A percentile compares a stretch with the other conserved stretches of the same genome.
phyloP scores from a whole-genome alignment of 352 stramenopile species.

The Phytophthora kernoviae region DNA sequence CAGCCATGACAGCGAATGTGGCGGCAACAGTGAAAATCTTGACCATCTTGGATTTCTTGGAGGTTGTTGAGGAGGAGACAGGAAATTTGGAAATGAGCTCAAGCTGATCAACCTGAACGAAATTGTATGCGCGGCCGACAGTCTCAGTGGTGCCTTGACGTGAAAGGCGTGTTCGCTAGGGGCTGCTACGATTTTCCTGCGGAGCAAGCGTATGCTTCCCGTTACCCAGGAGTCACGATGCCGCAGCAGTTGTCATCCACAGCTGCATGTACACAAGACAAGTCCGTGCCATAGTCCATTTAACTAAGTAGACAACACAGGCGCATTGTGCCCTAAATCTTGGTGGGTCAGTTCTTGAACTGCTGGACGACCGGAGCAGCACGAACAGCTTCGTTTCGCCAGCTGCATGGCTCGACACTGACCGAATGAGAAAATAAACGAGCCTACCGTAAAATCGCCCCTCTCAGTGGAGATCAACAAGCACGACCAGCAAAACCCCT shows the following conservation, averaged over 20 bases:
- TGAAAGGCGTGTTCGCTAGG: too few species aligned
- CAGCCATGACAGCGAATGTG: neutral
- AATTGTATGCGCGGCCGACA: neutral
- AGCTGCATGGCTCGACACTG: neutral
- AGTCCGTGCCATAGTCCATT: constrained; percentile 5
- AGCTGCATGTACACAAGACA: neutral
- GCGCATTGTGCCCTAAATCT: constrained; percentile 1
- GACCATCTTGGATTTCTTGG: constrained; percentile 19
- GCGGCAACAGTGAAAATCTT: constrained; percentile 15
- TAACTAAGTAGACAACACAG: constrained; percentile 1
- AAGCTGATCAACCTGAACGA: neutral
- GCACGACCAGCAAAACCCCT: too few species aligned
- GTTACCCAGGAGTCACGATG: constrained; percentile 1
- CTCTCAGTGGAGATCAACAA: too few species aligned
- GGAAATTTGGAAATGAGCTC: constrained; percentile 14
- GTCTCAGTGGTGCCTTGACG: neutral
- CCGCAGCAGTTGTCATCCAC: constrained; percentile 1
- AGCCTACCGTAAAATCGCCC: too few species aligned
- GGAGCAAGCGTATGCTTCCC: too few species aligned
- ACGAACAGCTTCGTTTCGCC: constrained; percentile 1
- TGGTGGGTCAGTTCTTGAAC: constrained; percentile 7
- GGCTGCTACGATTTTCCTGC: too few species aligned
- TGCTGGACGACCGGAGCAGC: constrained; percentile 6
- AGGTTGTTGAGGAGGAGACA: constrained; percentile 3
- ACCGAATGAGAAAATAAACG: too few species aligned